Percentiles rank a stretch among this genome's conserved stretches.
Evolutionary conservation across 2,329 filamentous ascomycete genomes (phyloP).

Genomic region (Aspergillus sp.): DNA sequence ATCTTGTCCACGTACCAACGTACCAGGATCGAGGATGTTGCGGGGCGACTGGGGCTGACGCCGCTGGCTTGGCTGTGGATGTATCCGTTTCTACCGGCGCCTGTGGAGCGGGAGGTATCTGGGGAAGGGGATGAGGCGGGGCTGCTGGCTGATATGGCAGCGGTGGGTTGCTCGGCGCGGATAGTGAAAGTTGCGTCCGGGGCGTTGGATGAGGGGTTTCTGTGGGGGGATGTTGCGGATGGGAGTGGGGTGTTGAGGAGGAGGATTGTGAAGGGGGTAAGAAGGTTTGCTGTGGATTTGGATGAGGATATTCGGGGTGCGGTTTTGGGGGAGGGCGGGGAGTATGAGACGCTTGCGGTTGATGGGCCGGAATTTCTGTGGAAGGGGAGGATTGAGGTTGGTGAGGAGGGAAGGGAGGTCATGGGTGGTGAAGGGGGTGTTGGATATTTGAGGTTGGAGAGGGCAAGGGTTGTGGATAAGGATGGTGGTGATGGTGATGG

Average conservation of each 20-base stretch:
- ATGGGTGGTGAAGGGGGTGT: conserved; percentile 73
- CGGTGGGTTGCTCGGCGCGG: conserved; percentile 75
- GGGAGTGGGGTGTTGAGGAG: conserved; percentile 45
- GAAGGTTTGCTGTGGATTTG: conserved; percentile 59
- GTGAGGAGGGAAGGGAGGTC: conserved; percentile 52
- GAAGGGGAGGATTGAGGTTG: conserved; percentile 67
- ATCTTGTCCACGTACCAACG: conserved; percentile 95
- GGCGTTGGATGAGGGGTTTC: conserved; percentile 74
- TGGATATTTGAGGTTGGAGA: conserved; percentile 65
- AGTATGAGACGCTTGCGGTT: conserved; percentile 90
- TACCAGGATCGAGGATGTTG: conserved; percentile 90
- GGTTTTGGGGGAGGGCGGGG: conserved; percentile 86
- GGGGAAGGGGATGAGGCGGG: conserved; percentile 28
- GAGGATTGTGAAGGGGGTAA: conserved; percentile 50
- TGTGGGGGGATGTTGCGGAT: conserved; percentile 78
- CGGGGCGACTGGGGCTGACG: conserved; percentile 74
- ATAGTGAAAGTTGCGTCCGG: conserved; percentile 95
- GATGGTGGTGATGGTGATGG: conserved; percentile 23
- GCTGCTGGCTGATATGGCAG: conserved; percentile 78
- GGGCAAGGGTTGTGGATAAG: conserved; percentile 56
- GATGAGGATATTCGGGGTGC: conserved; percentile 62
- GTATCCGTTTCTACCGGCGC: conserved; percentile 69
- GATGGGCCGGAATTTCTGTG: conserved; percentile 75
- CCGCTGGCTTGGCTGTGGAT: conserved; percentile 92
- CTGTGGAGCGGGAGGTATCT: conserved; percentile 26